Evolutionary conservation across 2,329 filamentous ascomycete genomes (phyloP).

Genomic region (Cucurbitaria berberidis): DNA sequence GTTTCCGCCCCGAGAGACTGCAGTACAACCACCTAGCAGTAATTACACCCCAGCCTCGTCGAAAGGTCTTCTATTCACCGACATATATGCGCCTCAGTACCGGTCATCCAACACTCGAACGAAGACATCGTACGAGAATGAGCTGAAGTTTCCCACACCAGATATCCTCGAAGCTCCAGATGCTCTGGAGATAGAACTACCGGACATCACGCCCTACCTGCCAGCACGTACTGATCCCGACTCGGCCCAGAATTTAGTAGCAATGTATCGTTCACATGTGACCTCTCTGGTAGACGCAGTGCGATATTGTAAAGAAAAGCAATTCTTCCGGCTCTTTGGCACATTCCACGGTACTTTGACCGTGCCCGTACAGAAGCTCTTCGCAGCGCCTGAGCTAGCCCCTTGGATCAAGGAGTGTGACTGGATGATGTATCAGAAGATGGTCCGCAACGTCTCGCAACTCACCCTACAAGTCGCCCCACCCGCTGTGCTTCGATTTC

Average conservation of each 20-base stretch:
- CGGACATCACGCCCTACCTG: conserved; percentile 82
- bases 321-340: conserved; percentile 92
- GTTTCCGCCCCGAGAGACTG: conserved; percentile 49
- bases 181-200: conserved; percentile 77
- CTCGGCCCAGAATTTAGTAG: conserved; percentile 81
- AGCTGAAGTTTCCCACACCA: conserved; percentile 66
- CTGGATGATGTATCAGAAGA: conserved; percentile 93
- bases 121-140: conserved; percentile 64
- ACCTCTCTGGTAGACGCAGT: conserved; percentile 95
- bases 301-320: conserved; percentile 94
- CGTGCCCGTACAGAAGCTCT: conserved; percentile 92
- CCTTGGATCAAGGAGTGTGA: conserved; percentile 96
- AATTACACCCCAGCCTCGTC: conserved; percentile 49
- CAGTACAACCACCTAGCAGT: conserved; percentile 36
- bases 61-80: conserved; percentile 54
- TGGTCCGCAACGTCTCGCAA: conserved; percentile 90
- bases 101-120: conserved; percentile 46
- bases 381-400: conserved; percentile 79
- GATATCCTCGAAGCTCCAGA: conserved; percentile 64
- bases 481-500: conserved; percentile 81
- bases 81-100: conserved; percentile 53
- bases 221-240: conserved; percentile 84
- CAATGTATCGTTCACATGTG: conserved; percentile 91
- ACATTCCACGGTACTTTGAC: conserved; percentile 96
- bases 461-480: conserved; percentile 91